Conservation (phyloP, 768 basidiomycete genomes). For the Boletus subparvulus region DNA sequence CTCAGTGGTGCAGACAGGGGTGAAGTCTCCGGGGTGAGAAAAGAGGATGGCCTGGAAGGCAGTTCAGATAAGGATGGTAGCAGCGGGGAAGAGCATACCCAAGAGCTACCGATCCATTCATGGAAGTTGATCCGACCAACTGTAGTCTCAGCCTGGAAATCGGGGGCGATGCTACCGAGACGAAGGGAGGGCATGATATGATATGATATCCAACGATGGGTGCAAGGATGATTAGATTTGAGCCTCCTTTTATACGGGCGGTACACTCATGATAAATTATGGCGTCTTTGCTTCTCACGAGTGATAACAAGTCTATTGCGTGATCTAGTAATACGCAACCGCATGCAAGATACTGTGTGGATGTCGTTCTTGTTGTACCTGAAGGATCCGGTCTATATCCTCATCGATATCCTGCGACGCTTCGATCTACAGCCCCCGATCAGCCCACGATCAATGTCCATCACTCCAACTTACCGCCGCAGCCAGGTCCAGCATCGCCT, state of each 20-base stretch:
- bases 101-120: conserved; percentile 85
- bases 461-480: conserved; percentile 62
- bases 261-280: conserved; percentile 36
- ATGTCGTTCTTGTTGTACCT: conserved; percentile 82
- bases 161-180: conserved; percentile 85
- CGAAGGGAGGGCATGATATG: conserved; percentile 54
- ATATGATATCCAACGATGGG: conserved; percentile 7
- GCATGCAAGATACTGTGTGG: conserved; percentile 91
- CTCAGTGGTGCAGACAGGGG: conserved; percentile 96
- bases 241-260: conserved; percentile 5
- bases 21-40: conserved; percentile 93
- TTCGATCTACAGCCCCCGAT: conserved; percentile 65
- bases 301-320: conserved; percentile 20
- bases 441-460: conserved; percentile 7
- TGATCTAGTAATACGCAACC: conserved; percentile 79
- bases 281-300: conserved; percentile 67
- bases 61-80: background rate
- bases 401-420: conserved; percentile 82
- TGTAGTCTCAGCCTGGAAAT: conserved; percentile 91
- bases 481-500: conserved; percentile 90
- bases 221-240: conserved; percentile 1
- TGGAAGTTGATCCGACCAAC: conserved; percentile 87
- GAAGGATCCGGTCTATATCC: conserved; percentile 85
- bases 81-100: conserved; percentile 52
- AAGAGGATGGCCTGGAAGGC: conserved; percentile 76